Evolutionary conservation across 169 alveolate species (phyloP).

Genomic region (Plasmodium fragile): DNA sequence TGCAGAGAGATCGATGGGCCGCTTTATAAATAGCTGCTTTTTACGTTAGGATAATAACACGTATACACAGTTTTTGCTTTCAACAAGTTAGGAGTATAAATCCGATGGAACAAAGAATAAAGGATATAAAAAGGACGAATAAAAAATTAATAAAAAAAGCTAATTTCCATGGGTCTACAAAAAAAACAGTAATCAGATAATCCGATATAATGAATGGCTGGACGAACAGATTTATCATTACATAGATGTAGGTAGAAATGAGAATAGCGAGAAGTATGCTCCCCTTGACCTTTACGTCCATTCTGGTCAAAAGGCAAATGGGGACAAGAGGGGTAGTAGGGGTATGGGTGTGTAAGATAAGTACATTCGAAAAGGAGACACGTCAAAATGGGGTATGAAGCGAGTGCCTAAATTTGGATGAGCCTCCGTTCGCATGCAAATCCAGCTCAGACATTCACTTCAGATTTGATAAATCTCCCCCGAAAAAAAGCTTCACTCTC

Average conservation of each 20-base stretch:
- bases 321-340: background rate
- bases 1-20: background rate
- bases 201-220: slow-evolving; percentile 75
- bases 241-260: slow-evolving; percentile 28
- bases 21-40: slow-evolving; percentile 18
- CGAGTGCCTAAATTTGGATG: background rate
- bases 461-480: slow-evolving; percentile 77
- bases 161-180: slow-evolving; percentile 77
- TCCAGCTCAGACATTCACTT: background rate
- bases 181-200: slow-evolving; percentile 52
- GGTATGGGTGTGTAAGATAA: too few relatives aligned
- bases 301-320: background rate
- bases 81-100: slow-evolving; percentile 25
- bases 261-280: slow-evolving; percentile 33
- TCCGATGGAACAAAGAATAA: slow-evolving; percentile 70
- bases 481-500: slow-evolving; percentile 82
- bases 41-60: background rate
- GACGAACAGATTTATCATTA: slow-evolving; percentile 62
- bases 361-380: background rate
- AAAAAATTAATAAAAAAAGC: slow-evolving; percentile 39
- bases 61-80: slow-evolving; percentile 9
- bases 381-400: background rate
- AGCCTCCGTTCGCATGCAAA: background rate
- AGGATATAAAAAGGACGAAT: slow-evolving; percentile 61
- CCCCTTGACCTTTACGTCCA: slow-evolving; percentile 68